Evolutionary conservation across 2,329 filamentous ascomycete species (phyloP), one percentile per base, ranked within the genome.

Genomic region (Trichoderma brevicompactum): DNA sequence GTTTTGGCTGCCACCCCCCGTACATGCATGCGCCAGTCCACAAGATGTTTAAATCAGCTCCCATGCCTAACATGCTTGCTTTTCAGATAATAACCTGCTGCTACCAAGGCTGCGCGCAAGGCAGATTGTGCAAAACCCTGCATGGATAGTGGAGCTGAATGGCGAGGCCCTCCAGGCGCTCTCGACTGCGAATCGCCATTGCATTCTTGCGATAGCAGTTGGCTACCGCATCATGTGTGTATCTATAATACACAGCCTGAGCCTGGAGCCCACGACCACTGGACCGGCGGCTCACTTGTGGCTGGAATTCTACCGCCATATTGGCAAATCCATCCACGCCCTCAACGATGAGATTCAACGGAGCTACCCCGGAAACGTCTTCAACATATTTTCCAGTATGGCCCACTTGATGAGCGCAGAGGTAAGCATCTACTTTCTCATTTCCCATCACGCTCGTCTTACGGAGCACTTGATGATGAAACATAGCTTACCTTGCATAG

Each of bases 221-320:
- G 58, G 64, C 17, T 63, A 63, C 41, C 64, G 59, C 64, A 62
- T 66, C 50, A 55, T 63, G 56, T 63, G 43, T 34, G 49, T 64
- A 17, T 56, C 60, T 15, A 44, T 46, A 44, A 65, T 54, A 13
- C 55, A 64, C 38, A 36, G 46, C n/a, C 38, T 66, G 15, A 36
- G 38, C 8, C 17, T 66, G 28, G 50, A 66, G 19, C 52, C 60
- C 4, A 28, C 59, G 40, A 58, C 36, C 1, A 53, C 65, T 5
- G 64, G 64, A n/a, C 48, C 64, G 10, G 36, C 59, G 6, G 41
- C 58, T 36, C 64, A 49, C 34, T 38, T 66, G 13, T 66, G 60
- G 65, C 28, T 19, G 12, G 36, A 58, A 10, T 66, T 64, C 46
- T 66, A 64, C 17, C 60, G 48, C 28, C 60, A 64, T 32, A 52